Evolutionary conservation across 192 early-diverging fungal genomes (phyloP).

Genomic region (Coemansia sp.): DNA sequence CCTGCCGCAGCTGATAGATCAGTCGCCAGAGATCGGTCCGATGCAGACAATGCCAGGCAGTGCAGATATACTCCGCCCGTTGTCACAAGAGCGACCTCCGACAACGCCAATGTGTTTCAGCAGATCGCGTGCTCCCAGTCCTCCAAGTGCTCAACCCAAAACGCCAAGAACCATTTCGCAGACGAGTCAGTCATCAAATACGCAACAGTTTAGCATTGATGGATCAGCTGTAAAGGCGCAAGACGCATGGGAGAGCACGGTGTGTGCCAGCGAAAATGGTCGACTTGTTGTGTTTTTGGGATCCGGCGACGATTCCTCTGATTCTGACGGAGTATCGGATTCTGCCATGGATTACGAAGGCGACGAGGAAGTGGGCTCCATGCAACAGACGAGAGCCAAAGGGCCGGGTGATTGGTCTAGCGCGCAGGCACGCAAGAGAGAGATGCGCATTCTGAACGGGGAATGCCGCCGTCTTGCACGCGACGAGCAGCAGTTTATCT

Average conservation of each 20-base stretch:
- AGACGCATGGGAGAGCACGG: slow-evolving; percentile 8
- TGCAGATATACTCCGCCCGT: neutral
- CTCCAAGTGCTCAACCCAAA: slow-evolving; percentile 24
- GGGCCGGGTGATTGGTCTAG: neutral
- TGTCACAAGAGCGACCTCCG: slow-evolving; percentile 10
- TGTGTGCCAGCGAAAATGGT: slow-evolving; percentile 19
- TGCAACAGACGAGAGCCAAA: neutral
- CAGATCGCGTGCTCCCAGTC: slow-evolving; percentile 44
- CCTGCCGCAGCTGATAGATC: neutral
- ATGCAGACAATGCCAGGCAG: neutral
- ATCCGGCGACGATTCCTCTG: slow-evolving; percentile 8
- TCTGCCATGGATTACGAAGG: slow-evolving; percentile 9
- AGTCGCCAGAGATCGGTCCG: neutral
- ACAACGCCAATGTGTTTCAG: slow-evolving; percentile 15
- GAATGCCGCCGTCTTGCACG: slow-evolving; percentile 19
- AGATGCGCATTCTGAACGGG: slow-evolving; percentile 14
- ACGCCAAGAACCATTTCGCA: slow-evolving; percentile 9
- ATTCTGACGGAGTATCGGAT: slow-evolving; percentile 10
- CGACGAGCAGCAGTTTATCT: neutral
- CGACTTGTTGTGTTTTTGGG: slow-evolving; percentile 32
- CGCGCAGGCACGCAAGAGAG: neutral
- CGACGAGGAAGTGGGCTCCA: neutral
- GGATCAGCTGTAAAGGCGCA: neutral
- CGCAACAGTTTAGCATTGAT: neutral
- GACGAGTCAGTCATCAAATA: neutral